These are phyloP conservation scores for Aspergillus affinis DNA, from an alignment of 495 filamentous ascomycete species.

Conservation along the genomic window DNA sequence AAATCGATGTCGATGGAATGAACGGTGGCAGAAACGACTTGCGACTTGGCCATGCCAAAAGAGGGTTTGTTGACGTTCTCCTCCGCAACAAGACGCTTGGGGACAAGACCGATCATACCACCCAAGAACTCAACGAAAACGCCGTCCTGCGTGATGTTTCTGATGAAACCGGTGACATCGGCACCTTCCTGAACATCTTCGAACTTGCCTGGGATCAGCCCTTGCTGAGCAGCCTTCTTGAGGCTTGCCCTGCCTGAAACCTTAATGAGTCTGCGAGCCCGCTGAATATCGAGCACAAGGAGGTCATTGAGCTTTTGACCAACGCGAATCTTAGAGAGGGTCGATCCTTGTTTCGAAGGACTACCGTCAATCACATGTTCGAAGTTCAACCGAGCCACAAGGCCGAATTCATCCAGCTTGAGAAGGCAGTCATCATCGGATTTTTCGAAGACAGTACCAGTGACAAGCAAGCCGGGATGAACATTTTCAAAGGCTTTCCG, in stretches of 20 bases:
- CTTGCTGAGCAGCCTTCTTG: constrained; percentile 68
- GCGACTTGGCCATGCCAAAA: constrained; percentile 72
- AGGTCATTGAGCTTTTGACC: constrained; percentile 81
- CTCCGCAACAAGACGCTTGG: constrained; percentile 69
- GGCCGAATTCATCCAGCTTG: constrained; percentile 65
- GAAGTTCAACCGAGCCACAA: constrained; percentile 73
- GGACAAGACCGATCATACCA: constrained; percentile 72
- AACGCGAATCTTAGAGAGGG: constrained; percentile 74
- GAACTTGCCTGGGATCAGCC: constrained; percentile 61
- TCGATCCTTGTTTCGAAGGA: constrained; percentile 65
- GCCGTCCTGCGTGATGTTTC: constrained; percentile 73
- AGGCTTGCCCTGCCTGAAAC: constrained; percentile 80
- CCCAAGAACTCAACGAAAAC: constrained; percentile 82
- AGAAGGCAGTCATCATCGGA: constrained; percentile 74
- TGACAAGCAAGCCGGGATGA: constrained; percentile 66
- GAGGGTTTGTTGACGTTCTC: constrained; percentile 63
- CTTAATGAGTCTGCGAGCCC: constrained; percentile 66
- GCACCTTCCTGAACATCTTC: constrained; percentile 68
- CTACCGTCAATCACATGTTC: constrained; percentile 83
- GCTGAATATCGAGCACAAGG: constrained; percentile 76
- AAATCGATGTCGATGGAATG: constrained; percentile 61
- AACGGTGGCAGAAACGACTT: constrained; percentile 69
- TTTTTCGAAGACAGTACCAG: constrained; percentile 81
- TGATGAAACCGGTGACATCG: constrained; percentile 76
- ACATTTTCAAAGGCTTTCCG: constrained; percentile 71